A percentile compares a stretch with the other conserved stretches of the same genome.
Conservation (phyloP, 148 eudicot species). For the Nepenthes mirabilis region DNA sequence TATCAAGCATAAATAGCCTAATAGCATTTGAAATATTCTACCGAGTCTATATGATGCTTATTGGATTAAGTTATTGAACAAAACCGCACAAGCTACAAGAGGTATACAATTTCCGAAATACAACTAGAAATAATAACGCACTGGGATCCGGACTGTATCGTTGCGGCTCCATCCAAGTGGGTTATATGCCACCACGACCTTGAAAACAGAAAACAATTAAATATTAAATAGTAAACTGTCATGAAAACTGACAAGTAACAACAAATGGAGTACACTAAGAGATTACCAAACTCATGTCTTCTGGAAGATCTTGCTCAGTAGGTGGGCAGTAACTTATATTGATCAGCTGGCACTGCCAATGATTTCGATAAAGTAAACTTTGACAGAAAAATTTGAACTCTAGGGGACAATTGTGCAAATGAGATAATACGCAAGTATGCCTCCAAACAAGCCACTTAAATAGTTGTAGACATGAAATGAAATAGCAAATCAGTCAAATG, state of each 20-base stretch:
- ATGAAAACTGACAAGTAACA: background rate
- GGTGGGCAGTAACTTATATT: slow-evolving; percentile 84
- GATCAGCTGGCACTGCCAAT: slow-evolving; percentile 64
- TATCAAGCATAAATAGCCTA: too few relatives aligned
- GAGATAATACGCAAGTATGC: background rate
- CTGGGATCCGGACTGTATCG: slow-evolving; percentile 63
- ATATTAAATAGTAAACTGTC: background rate
- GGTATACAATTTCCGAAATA: background rate
- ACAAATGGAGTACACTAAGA: background rate
- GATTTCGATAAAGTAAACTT: background rate
- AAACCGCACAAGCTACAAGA: background rate
- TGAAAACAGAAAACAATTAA: slow-evolving; percentile 8
- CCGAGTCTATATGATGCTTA: too few relatives aligned
- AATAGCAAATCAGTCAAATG: too few relatives aligned
- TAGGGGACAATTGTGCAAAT: background rate
- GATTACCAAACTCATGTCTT: slow-evolving; percentile 71
- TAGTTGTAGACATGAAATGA: background rate
- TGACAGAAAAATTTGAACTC: background rate
- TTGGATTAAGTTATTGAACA: too few relatives aligned
- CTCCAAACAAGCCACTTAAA: background rate
- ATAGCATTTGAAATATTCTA: too few relatives aligned
- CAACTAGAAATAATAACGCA: slow-evolving; percentile 13
- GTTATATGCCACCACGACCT: slow-evolving; percentile 80
- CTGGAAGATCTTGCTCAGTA: slow-evolving; percentile 59
- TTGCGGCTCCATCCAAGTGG: slow-evolving; percentile 86